Evolutionary conservation across 305 asterid genomes (phyloP), one percentile per base, ranked within the genome.

Genomic region (Fraxinus nigra): DNA sequence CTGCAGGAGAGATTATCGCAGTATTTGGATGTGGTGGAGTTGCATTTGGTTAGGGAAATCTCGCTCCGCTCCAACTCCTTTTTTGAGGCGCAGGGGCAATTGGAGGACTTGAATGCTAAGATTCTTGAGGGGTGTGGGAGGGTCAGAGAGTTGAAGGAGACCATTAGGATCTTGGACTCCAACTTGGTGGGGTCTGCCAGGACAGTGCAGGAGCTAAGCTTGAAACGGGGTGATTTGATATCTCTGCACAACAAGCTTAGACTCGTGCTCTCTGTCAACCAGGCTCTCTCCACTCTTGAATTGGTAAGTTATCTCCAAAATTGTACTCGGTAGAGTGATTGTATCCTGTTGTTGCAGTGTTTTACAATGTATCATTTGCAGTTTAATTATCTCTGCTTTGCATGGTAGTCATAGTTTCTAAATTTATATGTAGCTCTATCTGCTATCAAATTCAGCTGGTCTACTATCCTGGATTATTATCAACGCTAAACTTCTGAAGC

Each of bases 11-110:
- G 89, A 86, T 87, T 96, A 82, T 94, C 98, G 11, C 98, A 93
- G 91, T 96, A 96, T 86, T 92, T 96, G 90, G 99, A 96, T 91
- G 97, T 94, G 81, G 99, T 96, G 85, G 99, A 96, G 87, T 70
- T 96, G 88, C 97, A 96, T 88, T 93, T 96, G 90, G 98, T 94
- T 70, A 92, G 85, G 93, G 99, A 96, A 93, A 96, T 96, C 72
- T 96, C 99, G 4, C 76, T 94, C 91, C 86, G 99, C 83, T 94
- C 99, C 30, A 91, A 90, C 86, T 93, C 98, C 0, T 96, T 96
- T 84, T 96, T 90, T 80, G 99, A 96, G 90, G 99, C 99, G 7
- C 99, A 96, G 88, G 97, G 91, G 85, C 98, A 93, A 87, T 87
- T 97, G 92, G 97, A 85, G 89, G 97, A 97, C 85, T 90, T 97